A percentile compares a stretch with the other conserved stretches of the same genome.
Conservation (phyloP, 768 basidiomycete species). For the Candolleomyces aberdarensis region DNA sequence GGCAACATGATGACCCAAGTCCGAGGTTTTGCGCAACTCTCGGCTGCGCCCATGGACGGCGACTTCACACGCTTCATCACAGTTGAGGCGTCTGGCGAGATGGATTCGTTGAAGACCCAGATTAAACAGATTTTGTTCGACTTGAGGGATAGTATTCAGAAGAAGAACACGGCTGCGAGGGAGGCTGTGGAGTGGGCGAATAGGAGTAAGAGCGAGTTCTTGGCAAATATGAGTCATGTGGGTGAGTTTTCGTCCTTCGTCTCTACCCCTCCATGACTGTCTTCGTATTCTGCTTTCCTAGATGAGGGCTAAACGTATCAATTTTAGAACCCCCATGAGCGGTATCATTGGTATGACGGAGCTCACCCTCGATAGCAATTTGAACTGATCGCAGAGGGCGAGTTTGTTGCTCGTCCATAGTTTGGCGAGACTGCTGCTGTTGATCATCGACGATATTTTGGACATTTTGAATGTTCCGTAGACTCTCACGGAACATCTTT, state of each 20-base stretch:
- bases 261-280: too few species aligned
- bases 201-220: slow-evolving; percentile 93
- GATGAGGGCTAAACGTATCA: too few species aligned
- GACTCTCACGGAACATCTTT: too few species aligned
- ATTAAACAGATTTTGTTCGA: slow-evolving; percentile 99
- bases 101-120: slow-evolving; percentile 99
- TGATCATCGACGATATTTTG: slow-evolving; percentile 99
- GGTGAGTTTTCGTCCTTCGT: slow-evolving; percentile 67
- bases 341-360: slow-evolving; percentile 99
- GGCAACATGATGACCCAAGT: slow-evolving; percentile 97
- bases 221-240: slow-evolving; percentile 97
- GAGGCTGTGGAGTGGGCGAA: slow-evolving; percentile 99
- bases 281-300: too few species aligned
- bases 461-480: slow-evolving; percentile 85
- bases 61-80: slow-evolving; percentile 99
- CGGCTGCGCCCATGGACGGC: slow-evolving; percentile 97
- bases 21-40: slow-evolving; percentile 97
- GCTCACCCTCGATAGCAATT: slow-evolving; percentile 91
- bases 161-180: slow-evolving; percentile 96
- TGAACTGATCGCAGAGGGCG: slow-evolving; percentile 92
- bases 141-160: slow-evolving; percentile 93
- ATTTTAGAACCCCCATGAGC: slow-evolving; percentile 92
- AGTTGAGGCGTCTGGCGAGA: slow-evolving; percentile 96
- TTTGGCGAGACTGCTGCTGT: slow-evolving; percentile 83
- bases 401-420: slow-evolving; percentile 94